These are phyloP conservation scores for Suillus sp. DNA, from an alignment of 768 basidiomycete genomes.

Conservation along the genomic window DNA sequence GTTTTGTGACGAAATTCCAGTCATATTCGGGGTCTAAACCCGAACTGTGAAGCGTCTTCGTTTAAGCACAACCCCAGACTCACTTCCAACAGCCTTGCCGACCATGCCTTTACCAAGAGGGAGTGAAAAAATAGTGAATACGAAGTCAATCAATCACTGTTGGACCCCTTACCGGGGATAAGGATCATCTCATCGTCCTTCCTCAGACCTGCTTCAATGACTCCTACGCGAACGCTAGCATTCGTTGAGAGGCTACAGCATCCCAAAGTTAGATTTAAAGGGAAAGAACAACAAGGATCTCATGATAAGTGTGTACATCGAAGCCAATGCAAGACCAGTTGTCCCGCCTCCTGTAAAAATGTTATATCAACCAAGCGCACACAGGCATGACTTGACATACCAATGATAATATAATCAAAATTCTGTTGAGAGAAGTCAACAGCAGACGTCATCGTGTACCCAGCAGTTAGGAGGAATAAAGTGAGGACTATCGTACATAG, in stretches of 20 bases:
- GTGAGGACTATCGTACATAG: background rate
- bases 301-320: slow-evolving; percentile 13
- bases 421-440: slow-evolving; percentile 12
- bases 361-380: background rate
- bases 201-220: slow-evolving; percentile 22
- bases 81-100: slow-evolving; percentile 15
- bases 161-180: slow-evolving; percentile 10
- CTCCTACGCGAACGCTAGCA: slow-evolving; percentile 9
- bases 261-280: background rate
- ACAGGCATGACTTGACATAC: slow-evolving; percentile 10
- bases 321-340: slow-evolving; percentile 19
- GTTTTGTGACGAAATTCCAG: slow-evolving; percentile 18
- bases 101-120: slow-evolving; percentile 12
- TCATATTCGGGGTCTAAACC: slow-evolving; percentile 21
- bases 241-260: slow-evolving; percentile 17
- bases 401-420: slow-evolving; percentile 24
- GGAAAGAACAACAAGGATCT: background rate
- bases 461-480: background rate
- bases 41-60: background rate
- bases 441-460: slow-evolving; percentile 14
- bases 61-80: slow-evolving; percentile 2
- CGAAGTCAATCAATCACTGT: background rate
- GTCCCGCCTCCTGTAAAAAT: slow-evolving; percentile 17
- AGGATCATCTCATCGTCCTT: slow-evolving; percentile 19
- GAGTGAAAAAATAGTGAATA: background rate